Evolutionary conservation across 2,329 filamentous ascomycete species (phyloP).

Genomic region (Trichophyton schoenleinii): DNA sequence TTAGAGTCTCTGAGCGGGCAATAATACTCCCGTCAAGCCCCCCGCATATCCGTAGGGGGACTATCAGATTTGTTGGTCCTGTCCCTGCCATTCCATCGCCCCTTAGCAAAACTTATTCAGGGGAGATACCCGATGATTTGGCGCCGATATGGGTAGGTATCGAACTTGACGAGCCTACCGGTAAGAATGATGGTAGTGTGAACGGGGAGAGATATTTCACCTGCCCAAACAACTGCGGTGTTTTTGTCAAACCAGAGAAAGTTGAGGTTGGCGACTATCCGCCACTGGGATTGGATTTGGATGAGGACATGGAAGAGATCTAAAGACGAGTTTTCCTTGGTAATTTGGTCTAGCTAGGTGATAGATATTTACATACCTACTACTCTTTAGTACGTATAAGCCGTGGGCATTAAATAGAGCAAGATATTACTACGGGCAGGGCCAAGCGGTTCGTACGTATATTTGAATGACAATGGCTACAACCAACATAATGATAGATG

Average conservation of each 20-base stretch:
- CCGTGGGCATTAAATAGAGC: neutral
- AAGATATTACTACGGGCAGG: neutral
- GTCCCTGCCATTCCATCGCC: slow-evolving; percentile 29
- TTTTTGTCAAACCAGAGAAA: slow-evolving; percentile 51
- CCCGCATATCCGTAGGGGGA: slow-evolving; percentile 33
- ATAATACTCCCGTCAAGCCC: slow-evolving; percentile 32
- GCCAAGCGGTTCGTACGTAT: neutral
- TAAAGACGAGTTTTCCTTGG: slow-evolving; percentile 15
- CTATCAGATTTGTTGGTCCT: slow-evolving; percentile 31
- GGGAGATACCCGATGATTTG: slow-evolving; percentile 14
- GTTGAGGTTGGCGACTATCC: slow-evolving; percentile 50
- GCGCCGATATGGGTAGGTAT: slow-evolving; percentile 45
- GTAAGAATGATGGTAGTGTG: slow-evolving; percentile 50
- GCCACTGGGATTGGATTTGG: slow-evolving; percentile 38
- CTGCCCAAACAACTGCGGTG: slow-evolving; percentile 42
- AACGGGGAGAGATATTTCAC: slow-evolving; percentile 43
- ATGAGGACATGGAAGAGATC: slow-evolving; percentile 47
- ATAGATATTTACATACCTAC: neutral
- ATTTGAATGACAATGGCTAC: neutral
- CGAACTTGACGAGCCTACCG: slow-evolving; percentile 50
- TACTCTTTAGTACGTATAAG: neutral
- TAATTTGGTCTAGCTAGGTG: too few relatives aligned
- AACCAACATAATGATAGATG: neutral
- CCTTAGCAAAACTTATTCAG: slow-evolving; percentile 15
- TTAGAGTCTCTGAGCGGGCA: slow-evolving; percentile 33